Evolutionary conservation across 768 basidiomycete genomes (phyloP).

Genomic region (Boletellus sp.): DNA sequence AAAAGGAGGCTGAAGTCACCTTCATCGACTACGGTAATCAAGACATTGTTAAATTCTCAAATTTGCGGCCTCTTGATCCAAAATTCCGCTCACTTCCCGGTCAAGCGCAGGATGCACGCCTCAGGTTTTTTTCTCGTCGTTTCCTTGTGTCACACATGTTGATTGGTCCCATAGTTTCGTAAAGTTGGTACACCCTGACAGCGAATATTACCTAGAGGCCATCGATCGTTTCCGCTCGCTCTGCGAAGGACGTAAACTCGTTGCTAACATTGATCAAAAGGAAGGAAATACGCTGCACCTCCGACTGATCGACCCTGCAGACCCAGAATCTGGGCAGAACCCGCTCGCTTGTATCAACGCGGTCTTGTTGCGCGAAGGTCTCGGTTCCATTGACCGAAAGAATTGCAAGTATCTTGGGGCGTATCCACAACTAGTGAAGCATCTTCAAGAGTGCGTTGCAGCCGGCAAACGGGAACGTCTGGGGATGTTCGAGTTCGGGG

Average conservation of each 20-base stretch:
- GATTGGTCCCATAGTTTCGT: constrained; percentile 60
- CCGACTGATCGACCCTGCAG: constrained; percentile 85
- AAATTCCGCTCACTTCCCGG: constrained; percentile 88
- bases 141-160: neutral
- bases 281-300: constrained; percentile 80
- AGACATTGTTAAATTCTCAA: constrained; percentile 77
- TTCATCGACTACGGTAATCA: constrained; percentile 98
- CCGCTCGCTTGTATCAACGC: constrained; percentile 82
- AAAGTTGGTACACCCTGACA: constrained; percentile 72
- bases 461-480: constrained; percentile 70
- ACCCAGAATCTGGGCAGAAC: constrained; percentile 64
- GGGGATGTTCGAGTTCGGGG: constrained; percentile 92
- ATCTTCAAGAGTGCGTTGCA: constrained; percentile 55
- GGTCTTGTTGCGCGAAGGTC: constrained; percentile 83
- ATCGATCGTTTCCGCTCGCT: constrained; percentile 80
- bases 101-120: constrained; percentile 91
- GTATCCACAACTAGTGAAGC: constrained; percentile 66
- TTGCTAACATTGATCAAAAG: constrained; percentile 90
- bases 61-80: constrained; percentile 84
- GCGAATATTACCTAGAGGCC: constrained; percentile 85
- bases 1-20: constrained; percentile 91
- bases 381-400: constrained; percentile 77
- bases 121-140: constrained; percentile 54
- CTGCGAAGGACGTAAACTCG: constrained; percentile 90
- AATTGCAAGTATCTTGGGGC: constrained; percentile 66